Evolutionary conservation across 192 early-diverging fungal genomes (phyloP).

Genomic region (Nowakowskiella sp.): DNA sequence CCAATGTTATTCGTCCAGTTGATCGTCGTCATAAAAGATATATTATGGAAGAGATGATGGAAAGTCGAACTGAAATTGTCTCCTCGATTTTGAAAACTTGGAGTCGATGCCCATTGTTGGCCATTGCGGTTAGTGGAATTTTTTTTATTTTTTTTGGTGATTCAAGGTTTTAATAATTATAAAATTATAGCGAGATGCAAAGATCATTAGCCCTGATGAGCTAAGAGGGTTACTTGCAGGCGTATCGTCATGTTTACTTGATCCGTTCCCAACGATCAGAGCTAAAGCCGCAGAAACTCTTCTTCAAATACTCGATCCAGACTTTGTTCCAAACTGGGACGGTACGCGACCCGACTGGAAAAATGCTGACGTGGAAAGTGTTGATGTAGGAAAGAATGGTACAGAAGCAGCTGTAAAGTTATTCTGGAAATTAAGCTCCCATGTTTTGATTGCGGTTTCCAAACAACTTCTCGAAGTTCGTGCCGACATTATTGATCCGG

Average conservation of each 20-base stretch:
- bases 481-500: background rate
- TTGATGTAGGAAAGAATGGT: background rate
- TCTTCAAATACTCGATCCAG: slow-evolving; percentile 61
- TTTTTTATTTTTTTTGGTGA: slow-evolving; percentile 1
- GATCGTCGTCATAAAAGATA: background rate
- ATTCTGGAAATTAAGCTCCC: slow-evolving; percentile 70
- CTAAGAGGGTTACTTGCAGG: slow-evolving; percentile 62
- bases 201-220: slow-evolving; percentile 56
- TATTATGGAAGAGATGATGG: background rate
- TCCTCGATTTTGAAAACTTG: slow-evolving; percentile 67
- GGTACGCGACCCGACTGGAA: slow-evolving; percentile 36
- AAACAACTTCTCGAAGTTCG: slow-evolving; percentile 66
- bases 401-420: slow-evolving; percentile 51
- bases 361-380: slow-evolving; percentile 2
- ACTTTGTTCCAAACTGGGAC: slow-evolving; percentile 74
- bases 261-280: slow-evolving; percentile 61
- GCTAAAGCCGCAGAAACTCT: slow-evolving; percentile 63
- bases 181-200: slow-evolving; percentile 52
- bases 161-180: background rate
- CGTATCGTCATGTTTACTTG: slow-evolving; percentile 68
- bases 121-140: slow-evolving; percentile 52
- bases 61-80: slow-evolving; percentile 52
- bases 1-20: slow-evolving; percentile 2
- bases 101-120: slow-evolving; percentile 64
- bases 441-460: slow-evolving; percentile 51